Evolutionary conservation across 371 early-diverging fungal species (phyloP).

Genomic region (Mortierella sp.): DNA sequence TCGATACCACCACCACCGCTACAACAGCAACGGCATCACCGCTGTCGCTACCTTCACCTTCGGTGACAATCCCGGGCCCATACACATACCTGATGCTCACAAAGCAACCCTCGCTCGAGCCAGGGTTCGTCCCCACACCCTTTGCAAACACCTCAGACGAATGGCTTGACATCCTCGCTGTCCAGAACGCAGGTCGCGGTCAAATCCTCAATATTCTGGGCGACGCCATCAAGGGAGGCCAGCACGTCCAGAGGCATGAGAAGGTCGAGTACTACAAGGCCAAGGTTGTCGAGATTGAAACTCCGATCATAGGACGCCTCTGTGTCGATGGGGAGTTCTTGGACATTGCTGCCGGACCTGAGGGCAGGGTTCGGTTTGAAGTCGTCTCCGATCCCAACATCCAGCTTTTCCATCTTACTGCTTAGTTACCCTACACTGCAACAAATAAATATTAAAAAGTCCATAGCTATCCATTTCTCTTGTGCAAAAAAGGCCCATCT

Average conservation of each 20-base stretch:
- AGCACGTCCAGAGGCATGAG: slow-evolving; percentile 17
- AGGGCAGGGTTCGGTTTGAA: slow-evolving; percentile 33
- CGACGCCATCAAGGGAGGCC: slow-evolving; percentile 18
- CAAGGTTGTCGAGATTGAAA: slow-evolving; percentile 37
- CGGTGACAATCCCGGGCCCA: slow-evolving; percentile 25
- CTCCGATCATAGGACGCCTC: slow-evolving; percentile 12
- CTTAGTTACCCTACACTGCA: background rate
- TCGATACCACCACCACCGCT: background rate
- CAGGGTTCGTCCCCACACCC: slow-evolving; percentile 40
- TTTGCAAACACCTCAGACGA: slow-evolving; percentile 44
- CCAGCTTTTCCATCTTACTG: slow-evolving; percentile 17
- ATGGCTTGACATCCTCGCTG: slow-evolving; percentile 46
- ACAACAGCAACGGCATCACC: background rate
- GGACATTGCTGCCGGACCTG: slow-evolving; percentile 24
- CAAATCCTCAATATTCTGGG: slow-evolving; percentile 27
- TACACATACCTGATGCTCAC: slow-evolving; percentile 44
- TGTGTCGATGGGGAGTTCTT: slow-evolving; percentile 53
- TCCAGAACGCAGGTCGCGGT: slow-evolving; percentile 33
- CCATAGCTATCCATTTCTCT: too few relatives aligned
- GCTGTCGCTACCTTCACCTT: background rate
- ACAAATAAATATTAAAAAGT: too few relatives aligned
- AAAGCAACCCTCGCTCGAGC: slow-evolving; percentile 40
- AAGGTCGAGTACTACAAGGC: slow-evolving; percentile 46
- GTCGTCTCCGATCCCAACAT: slow-evolving; percentile 12
- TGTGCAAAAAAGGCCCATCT: background rate